Conservation (phyloP, 73 alveolate species). For the Tetrahymena borealis region DNA sequence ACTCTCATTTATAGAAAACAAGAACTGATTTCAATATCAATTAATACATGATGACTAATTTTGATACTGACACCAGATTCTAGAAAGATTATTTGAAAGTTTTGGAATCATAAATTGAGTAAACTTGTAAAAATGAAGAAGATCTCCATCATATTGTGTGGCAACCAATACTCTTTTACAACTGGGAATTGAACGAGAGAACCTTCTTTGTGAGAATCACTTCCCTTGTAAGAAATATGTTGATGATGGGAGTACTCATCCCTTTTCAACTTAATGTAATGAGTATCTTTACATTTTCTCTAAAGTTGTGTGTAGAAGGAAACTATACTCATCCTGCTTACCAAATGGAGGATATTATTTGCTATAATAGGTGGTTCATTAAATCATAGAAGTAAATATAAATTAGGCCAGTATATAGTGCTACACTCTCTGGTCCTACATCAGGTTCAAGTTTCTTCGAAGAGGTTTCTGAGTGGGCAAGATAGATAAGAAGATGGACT, state of each 20-base stretch:
- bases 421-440: constrained; percentile 54
- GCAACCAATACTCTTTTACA: constrained; percentile 39
- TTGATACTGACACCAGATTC: constrained; percentile 43
- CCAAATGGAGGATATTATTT: constrained; percentile 49
- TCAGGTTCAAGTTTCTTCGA: constrained; percentile 31
- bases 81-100: constrained; percentile 4
- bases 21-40: neutral
- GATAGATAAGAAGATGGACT: constrained; percentile 43
- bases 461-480: constrained; percentile 45
- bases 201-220: constrained; percentile 41
- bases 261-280: constrained; percentile 46
- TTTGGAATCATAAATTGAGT: neutral
- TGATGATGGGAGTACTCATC: constrained; percentile 45
- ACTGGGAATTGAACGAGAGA: constrained; percentile 31
- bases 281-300: constrained; percentile 25
- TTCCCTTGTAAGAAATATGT: constrained; percentile 38
- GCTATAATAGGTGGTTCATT: constrained; percentile 40
- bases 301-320: constrained; percentile 26
- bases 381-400: neutral
- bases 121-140: neutral
- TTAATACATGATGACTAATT: constrained; percentile 28
- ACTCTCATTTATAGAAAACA: neutral
- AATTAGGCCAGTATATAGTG: constrained; percentile 22
- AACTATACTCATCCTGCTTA: constrained; percentile 45
- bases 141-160: constrained; percentile 24